phyloP scores from a whole-genome alignment of 352 stramenopile species.

The Phytophthora multivora region DNA sequence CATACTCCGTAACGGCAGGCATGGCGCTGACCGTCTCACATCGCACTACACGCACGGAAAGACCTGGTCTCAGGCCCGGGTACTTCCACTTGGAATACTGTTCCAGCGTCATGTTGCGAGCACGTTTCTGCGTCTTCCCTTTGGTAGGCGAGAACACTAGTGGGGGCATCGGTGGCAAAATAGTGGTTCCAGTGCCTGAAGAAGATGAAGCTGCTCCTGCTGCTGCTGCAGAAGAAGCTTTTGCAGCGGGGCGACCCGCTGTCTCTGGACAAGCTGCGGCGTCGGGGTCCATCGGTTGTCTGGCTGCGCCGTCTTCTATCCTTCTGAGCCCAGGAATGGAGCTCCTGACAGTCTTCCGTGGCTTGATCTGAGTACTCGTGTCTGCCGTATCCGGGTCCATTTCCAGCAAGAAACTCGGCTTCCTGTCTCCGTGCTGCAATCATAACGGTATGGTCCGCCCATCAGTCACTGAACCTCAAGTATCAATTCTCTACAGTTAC shows the following conservation, averaged over 20 bases:
- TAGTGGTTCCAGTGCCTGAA: slow-evolving; percentile 18
- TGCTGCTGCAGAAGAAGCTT: neutral
- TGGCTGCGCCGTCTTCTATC: slow-evolving; percentile 28
- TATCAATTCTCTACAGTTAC: slow-evolving; percentile 13
- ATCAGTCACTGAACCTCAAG: slow-evolving; percentile 26
- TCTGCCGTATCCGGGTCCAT: slow-evolving; percentile 17
- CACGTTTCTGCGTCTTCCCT: slow-evolving; percentile 30
- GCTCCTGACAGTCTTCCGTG: slow-evolving; percentile 20
- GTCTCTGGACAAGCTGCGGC: slow-evolving; percentile 32
- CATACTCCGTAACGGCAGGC: slow-evolving; percentile 71
- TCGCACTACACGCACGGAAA: slow-evolving; percentile 75
- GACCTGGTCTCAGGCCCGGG: slow-evolving; percentile 60
- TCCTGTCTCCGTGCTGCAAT: slow-evolving; percentile 37
- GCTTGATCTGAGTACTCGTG: slow-evolving; percentile 15
- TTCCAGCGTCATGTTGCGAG: slow-evolving; percentile 50
- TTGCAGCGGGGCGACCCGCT: slow-evolving; percentile 10
- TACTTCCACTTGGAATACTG: slow-evolving; percentile 62
- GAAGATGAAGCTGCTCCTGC: slow-evolving; percentile 16
- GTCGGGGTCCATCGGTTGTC: slow-evolving; percentile 31
- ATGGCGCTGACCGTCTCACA: slow-evolving; percentile 60
- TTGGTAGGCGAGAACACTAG: slow-evolving; percentile 62
- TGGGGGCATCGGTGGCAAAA: slow-evolving; percentile 58
- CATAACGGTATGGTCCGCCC: slow-evolving; percentile 32
- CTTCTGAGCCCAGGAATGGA: slow-evolving; percentile 22
- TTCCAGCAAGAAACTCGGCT: slow-evolving; percentile 38